Percentiles rank a stretch among this genome's conserved stretches.
phyloP scores from a whole-genome alignment of 176 grass and related monocot species.

The Dactylis glomerata region DNA sequence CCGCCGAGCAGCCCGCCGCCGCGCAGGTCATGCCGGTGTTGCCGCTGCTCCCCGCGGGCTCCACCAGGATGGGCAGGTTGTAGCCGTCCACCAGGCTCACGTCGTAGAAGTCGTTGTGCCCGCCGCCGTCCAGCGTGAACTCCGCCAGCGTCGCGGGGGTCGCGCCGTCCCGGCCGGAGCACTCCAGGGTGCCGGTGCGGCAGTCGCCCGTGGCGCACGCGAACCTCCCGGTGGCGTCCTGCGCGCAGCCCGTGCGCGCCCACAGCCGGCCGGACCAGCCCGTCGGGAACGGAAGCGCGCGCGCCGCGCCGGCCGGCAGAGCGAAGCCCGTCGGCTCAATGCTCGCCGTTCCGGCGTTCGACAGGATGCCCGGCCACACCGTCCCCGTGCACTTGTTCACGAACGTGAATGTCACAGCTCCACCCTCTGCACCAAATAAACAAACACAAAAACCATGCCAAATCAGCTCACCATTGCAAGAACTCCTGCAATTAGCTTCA shows the following conservation, averaged over 20 bases:
- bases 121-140: constrained; percentile 66
- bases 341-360: constrained; percentile 59
- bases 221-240: constrained; percentile 37
- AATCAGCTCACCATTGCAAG: background rate
- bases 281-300: constrained; percentile 48
- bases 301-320: constrained; percentile 50
- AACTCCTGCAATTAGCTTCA: background rate
- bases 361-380: constrained; percentile 84
- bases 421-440: constrained; percentile 30
- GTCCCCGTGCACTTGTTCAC: constrained; percentile 60
- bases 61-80: constrained; percentile 79
- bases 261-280: constrained; percentile 81
- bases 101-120: constrained; percentile 88
- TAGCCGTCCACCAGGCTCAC: constrained; percentile 93
- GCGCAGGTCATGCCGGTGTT: constrained; percentile 36
- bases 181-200: constrained; percentile 70
- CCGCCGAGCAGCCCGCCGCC: constrained; percentile 59
- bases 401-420: constrained; percentile 69
- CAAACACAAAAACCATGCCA: background rate
- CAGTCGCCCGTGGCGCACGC: constrained; percentile 85
- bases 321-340: constrained; percentile 74
- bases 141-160: constrained; percentile 77
- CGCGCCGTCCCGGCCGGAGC: constrained; percentile 48
- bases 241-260: constrained; percentile 71
- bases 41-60: constrained; percentile 30